Conservation (phyloP, 768 basidiomycete species). For the Leucocoprinus leucothites region DNA sequence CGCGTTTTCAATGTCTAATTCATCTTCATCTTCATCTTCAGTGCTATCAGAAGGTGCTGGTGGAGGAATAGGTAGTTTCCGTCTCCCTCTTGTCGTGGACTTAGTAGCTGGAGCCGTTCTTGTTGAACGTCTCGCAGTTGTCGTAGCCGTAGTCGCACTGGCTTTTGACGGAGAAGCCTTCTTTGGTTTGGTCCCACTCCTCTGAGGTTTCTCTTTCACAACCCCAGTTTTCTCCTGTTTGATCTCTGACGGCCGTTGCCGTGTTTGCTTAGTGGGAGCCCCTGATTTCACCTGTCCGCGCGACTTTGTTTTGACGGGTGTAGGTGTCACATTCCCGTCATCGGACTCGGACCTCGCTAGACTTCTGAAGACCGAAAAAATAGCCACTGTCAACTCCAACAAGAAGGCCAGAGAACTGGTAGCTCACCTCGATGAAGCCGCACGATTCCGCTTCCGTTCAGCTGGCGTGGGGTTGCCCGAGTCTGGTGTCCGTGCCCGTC, state of each 20-base stretch:
- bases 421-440: neutral
- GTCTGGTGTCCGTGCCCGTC: neutral
- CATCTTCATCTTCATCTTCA: neutral
- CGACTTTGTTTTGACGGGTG: conserved; percentile 6
- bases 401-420: neutral
- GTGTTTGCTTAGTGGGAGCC: neutral
- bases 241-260: neutral
- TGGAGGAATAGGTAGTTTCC: conserved; percentile 6
- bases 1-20: neutral
- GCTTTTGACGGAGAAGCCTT: neutral
- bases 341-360: conserved; percentile 7
- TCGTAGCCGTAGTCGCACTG: neutral
- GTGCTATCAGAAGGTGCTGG: conserved; percentile 7
- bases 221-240: neutral
- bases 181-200: neutral
- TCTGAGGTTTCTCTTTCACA: neutral
- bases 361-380: neutral
- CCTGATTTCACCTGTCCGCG: neutral
- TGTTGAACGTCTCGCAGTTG: neutral
- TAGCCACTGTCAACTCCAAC: neutral
- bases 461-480: conserved; percentile 5
- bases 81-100: conserved; percentile 6
- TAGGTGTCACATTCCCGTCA: conserved; percentile 6
- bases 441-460: conserved; percentile 10
- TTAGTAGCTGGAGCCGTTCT: neutral